Evolutionary conservation across 805 yeast species (phyloP).

Genomic region (Barnettozyma siamensis): DNA sequence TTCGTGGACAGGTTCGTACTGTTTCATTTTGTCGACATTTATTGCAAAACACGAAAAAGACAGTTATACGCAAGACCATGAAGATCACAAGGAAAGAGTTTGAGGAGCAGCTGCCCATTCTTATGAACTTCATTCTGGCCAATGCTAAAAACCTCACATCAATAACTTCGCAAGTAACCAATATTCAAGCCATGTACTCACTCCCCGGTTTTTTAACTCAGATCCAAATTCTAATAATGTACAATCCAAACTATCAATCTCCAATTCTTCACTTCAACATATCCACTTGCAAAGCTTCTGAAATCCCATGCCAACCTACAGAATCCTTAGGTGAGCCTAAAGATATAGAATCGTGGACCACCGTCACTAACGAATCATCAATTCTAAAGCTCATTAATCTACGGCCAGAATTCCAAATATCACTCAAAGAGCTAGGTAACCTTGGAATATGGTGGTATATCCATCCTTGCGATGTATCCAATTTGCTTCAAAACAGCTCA

Average conservation of each 20-base stretch:
- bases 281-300: no score
- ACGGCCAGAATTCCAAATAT: constrained; percentile 3
- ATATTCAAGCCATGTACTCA: neutral
- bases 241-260: constrained; percentile 6
- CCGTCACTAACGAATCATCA: neutral
- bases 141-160: neutral
- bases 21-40: no score
- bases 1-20: no score
- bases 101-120: neutral
- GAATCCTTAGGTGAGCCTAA: neutral
- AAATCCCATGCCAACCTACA: no score
- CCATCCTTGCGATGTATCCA: constrained; percentile 38
- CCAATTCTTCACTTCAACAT: constrained; percentile 14
- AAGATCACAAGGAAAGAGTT: no score
- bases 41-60: no score
- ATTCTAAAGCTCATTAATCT: neutral
- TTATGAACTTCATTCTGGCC: neutral
- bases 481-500: constrained; percentile 22
- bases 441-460: constrained; percentile 23
- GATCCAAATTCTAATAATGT: neutral
- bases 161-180: neutral
- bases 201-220: neutral
- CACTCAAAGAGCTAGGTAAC: constrained; percentile 8
- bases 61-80: no score
- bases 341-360: constrained; percentile 1